These are phyloP conservation scores for Pichia occidentalis DNA, from an alignment of 805 yeast genomes.

Conservation along the genomic window DNA sequence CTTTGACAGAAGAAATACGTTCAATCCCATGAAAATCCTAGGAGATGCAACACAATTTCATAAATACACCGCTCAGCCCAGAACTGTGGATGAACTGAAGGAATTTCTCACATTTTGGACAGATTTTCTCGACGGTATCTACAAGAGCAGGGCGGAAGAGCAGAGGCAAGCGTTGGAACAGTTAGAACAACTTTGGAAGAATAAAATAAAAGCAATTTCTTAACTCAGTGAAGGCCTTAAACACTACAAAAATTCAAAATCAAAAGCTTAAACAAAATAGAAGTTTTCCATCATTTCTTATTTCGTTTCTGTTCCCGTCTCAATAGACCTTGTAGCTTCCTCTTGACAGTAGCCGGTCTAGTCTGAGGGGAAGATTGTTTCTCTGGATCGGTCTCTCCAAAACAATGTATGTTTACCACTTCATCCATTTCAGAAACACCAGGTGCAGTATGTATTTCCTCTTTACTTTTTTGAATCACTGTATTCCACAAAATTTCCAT, in stretches of 20 bases:
- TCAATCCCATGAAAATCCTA: conserved; percentile 19
- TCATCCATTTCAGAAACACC: too few species aligned
- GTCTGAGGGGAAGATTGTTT: too few species aligned
- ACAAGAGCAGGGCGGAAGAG: conserved; percentile 28
- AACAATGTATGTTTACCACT: too few species aligned
- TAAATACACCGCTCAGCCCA: conserved; percentile 25
- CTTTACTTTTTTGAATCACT: too few species aligned
- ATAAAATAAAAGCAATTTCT: conserved; percentile 1
- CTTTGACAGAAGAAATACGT: conserved; percentile 25
- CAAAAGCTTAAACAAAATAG: too few species aligned
- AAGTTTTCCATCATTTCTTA: too few species aligned
- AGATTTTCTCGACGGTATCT: conserved; percentile 37
- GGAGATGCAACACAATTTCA: conserved; percentile 18
- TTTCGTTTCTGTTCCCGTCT: conserved; percentile 3
- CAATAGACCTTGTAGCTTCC: conserved; percentile 10
- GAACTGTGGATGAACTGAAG: conserved; percentile 22
- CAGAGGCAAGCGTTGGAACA: conserved; percentile 30
- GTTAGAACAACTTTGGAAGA: conserved; percentile 19
- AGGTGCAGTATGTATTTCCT: too few species aligned
- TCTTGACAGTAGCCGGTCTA: conserved; percentile 2
- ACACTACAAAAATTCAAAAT: too few species aligned
- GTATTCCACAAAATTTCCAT: too few species aligned
- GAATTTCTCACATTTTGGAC: conserved; percentile 50
- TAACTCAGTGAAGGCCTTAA: too few species aligned
- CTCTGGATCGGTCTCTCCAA: too few species aligned